Evolutionary conservation across 768 basidiomycete genomes (phyloP).

Genomic region (Butyriboletus loyo): DNA sequence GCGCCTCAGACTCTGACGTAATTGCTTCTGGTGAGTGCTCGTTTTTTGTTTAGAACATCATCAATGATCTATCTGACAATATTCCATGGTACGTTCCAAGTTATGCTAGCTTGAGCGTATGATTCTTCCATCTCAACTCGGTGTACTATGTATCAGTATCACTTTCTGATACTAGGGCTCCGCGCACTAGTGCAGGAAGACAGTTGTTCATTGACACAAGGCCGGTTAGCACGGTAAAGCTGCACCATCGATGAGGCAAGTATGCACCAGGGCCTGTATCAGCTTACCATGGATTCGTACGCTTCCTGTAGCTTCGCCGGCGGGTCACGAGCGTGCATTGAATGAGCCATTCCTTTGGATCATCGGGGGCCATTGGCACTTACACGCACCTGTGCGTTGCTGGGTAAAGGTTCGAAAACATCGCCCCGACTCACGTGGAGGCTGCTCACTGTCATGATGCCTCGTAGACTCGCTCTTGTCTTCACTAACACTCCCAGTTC

Average conservation of each 20-base stretch:
- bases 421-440: not conserved
- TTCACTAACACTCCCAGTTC: not conserved
- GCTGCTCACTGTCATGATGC: not conserved
- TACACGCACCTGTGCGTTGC: not conserved
- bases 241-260: not conserved
- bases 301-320: too few species aligned
- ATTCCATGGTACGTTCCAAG: too few species aligned
- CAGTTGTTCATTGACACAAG: not conserved
- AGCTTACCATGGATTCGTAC: not conserved
- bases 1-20: too few species aligned
- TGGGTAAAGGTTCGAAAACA: not conserved
- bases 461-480: not conserved
- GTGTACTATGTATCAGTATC: not conserved
- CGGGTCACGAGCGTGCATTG: too few species aligned
- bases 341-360: not conserved
- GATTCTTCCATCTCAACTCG: too few species aligned
- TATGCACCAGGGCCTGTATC: not conserved
- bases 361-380: not conserved
- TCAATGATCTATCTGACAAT: too few species aligned
- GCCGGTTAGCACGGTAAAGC: too few species aligned
- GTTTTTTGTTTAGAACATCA: too few species aligned
- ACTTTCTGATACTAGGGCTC: too few species aligned
- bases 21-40: too few species aligned
- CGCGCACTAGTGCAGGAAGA: too few species aligned
- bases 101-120: not conserved